A percentile compares a stretch with the other conserved stretches of the same genome.
Evolutionary conservation across 2,329 filamentous ascomycete species (phyloP).

Genomic region (Penicillium brasilianum): DNA sequence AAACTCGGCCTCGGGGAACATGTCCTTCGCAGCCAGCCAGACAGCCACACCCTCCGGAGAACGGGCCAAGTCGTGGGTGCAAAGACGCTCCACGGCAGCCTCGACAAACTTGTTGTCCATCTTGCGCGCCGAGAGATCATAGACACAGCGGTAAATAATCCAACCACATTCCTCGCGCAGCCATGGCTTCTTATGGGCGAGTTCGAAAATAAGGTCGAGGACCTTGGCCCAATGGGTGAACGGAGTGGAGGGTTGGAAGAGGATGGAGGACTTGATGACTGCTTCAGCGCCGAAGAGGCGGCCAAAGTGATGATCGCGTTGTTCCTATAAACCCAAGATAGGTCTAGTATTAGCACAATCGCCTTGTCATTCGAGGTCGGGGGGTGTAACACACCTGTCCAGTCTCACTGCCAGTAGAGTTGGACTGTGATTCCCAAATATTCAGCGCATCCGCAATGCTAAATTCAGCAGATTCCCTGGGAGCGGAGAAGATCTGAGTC

Average conservation of each 20-base stretch:
- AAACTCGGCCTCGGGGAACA: conserved; percentile 67
- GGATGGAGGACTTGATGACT: conserved; percentile 76
- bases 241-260: conserved; percentile 64
- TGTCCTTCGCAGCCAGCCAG: conserved; percentile 74
- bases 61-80: conserved; percentile 69
- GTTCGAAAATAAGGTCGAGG: conserved; percentile 72
- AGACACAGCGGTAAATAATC: conserved; percentile 75
- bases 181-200: conserved; percentile 85
- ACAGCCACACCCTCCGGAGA: conserved; percentile 89
- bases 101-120: conserved; percentile 58
- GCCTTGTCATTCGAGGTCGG: neutral
- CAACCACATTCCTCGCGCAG: conserved; percentile 85
- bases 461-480: conserved; percentile 40
- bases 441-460: conserved; percentile 53
- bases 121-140: conserved; percentile 54
- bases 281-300: conserved; percentile 86
- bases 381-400: conserved; percentile 53
- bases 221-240: conserved; percentile 61
- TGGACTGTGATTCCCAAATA: conserved; percentile 59
- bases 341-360: conserved; percentile 52
- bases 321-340: conserved; percentile 69
- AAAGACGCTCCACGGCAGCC: conserved; percentile 66
- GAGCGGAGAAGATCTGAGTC: conserved; percentile 65
- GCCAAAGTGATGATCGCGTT: conserved; percentile 83
- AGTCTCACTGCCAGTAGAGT: conserved; percentile 57